Conservation (phyloP, 305 asterid genomes). For the Solanum hybrid region DNA sequence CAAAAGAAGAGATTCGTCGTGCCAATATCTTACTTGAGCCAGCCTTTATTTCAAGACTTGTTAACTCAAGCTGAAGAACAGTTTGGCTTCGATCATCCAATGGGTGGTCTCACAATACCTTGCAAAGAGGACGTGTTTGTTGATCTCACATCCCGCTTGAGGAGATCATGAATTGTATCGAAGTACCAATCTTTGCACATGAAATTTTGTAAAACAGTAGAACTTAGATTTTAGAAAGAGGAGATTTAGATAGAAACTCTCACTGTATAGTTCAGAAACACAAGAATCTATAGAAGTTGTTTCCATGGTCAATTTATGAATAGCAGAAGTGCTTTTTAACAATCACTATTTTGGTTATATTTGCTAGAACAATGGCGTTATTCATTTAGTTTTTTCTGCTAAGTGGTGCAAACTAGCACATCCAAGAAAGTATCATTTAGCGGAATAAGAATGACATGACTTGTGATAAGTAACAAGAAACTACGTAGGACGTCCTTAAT, state of each 20-base stretch:
- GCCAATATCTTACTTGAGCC: background rate
- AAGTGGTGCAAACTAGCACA: background rate
- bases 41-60: background rate
- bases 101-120: conserved; percentile 1
- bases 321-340: background rate
- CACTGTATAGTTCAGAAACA: background rate
- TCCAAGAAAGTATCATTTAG: background rate
- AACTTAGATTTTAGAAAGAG: background rate
- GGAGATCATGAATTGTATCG: background rate
- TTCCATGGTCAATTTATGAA: background rate
- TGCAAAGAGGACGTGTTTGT: background rate
- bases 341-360: too few species aligned
- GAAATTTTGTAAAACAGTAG: background rate
- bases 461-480: background rate
- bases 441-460: background rate
- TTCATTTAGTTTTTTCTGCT: background rate
- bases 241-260: background rate
- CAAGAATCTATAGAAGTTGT: background rate
- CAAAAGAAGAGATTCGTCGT: background rate
- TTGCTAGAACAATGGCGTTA: too few species aligned
- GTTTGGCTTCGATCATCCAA: background rate
- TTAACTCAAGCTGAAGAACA: background rate
- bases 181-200: too few species aligned
- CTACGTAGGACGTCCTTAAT: background rate
- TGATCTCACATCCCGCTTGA: background rate